Base-by-base conservation (phyloP, 257 asterid genomes). In the Cruciata laevipes region DNA sequence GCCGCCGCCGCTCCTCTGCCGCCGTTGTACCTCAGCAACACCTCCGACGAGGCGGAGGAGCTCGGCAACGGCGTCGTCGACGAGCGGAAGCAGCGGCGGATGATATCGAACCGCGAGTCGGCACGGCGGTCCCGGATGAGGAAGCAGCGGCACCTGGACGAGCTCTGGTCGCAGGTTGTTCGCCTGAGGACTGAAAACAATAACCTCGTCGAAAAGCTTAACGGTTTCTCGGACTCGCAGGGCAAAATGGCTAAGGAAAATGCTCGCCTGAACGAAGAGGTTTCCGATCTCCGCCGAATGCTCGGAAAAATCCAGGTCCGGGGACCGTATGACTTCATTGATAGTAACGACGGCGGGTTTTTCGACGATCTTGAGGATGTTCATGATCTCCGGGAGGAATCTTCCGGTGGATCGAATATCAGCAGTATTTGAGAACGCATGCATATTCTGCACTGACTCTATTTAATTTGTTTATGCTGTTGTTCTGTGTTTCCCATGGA, bases 101-200 rank as follows among this genome's bases (percentile, higher is more conserved):
- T 89, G 97, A 86, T 89, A 75, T 92, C 98, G 2, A 92, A 89
- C 68, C 73, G 97, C 47, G 97, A 89, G 70, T 92, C 98, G 0
- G 98, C 98, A 0, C 66, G 98, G 17, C 80, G 98, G 71, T 92
- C 98, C 1, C 84, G 98, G 81, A 92, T 92, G 98, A 72, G 98
- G 31, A 92, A 92, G 67, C 97, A 92, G 79, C 84, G 84, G 75
- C 97, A 89, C 63, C 92, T 91, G 4, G 97, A 89, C 35, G 98
- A 89, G 81, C 83, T 92, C 2, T 80, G 93, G 87, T 77, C 91
- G 1, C 97, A 89, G 77, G 96, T 89, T 16, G 65, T 78, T 57
- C 91, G 83, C 12, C 93, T 92, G 65, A 78, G 84, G 59, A 83
- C 85, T 0, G 96, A 92, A 62, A 89, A 89, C 16, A 76, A 78